These are phyloP conservation scores for Prosopis cineraria DNA, from an alignment of 306 rosid genomes.

Conservation along the genomic window DNA sequence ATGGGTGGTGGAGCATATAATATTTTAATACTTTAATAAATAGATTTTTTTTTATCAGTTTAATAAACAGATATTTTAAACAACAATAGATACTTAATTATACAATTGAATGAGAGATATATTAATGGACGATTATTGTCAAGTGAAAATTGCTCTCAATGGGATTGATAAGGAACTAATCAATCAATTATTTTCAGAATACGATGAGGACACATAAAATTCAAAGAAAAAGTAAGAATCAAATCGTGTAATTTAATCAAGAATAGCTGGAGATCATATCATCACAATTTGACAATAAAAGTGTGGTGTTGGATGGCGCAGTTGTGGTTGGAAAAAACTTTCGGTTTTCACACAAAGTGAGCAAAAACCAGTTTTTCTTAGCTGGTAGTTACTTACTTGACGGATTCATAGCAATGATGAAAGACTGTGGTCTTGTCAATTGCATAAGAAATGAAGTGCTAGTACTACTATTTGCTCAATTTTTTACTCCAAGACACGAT, in stretches of 20 bases:
- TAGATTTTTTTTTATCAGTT: too few species aligned
- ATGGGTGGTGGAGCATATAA: too few species aligned
- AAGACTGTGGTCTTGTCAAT: too few species aligned
- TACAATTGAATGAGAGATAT: too few species aligned
- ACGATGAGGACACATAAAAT: background rate
- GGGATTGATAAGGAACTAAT: background rate
- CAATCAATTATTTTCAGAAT: background rate
- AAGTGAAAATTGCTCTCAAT: background rate
- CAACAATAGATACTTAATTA: too few species aligned
- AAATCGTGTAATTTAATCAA: background rate
- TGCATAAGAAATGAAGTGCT: too few species aligned
- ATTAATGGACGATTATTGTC: too few species aligned
- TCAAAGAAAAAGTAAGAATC: background rate
- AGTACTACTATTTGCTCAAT: too few species aligned
- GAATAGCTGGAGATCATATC: background rate
- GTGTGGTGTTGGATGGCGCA: background rate
- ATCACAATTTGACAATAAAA: background rate
- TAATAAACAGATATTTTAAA: too few species aligned
- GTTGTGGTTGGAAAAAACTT: background rate
- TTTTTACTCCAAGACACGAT: too few species aligned
- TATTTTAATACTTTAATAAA: too few species aligned
- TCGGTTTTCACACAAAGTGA: background rate
- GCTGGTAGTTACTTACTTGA: slow-evolving; percentile 13
- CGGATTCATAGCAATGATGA: slow-evolving; percentile 27
- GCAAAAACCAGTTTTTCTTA: background rate